Base-by-base conservation (phyloP, 176 grass and related monocot genomes). In the Avena sativa region DNA sequence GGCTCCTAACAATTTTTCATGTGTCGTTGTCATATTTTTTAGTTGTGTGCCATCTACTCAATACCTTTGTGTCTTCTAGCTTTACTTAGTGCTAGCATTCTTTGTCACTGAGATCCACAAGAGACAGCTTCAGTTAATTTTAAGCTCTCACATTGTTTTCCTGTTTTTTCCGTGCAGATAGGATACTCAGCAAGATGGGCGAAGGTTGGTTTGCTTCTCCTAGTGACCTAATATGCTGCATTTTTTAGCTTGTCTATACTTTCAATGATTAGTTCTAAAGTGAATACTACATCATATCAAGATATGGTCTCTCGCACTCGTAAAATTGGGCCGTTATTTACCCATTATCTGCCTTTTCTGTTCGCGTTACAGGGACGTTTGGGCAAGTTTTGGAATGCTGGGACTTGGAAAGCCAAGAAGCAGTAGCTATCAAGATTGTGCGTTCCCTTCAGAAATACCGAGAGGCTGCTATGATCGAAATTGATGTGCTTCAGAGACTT, bases 391-490 rank as follows among this genome's bases (percentile, higher is more conserved):
- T 99, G 80, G 97, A 96, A 87, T 99, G 97, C 79, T 99, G 92
- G 94, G 97, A 99, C 80, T 76, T 96, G 88, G 97, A 94, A 89
- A 93, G 87, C 79, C 89, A 94, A 93, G 97, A 99, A 90, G 58
- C 90, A 80, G 97, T 99, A 56, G 97, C 97, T 59, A 79, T 99
- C 63, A 99, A 99, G 85, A 94, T 99, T 87, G 85, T 95, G 15
- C 90, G 94, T 59, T 96, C 90, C 28, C 90, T 96, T 79, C 92
- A 99, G 83, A 99, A 99, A 82, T 99, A 99, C 80, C 90, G 97
- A 32, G 97, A 99, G 60, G 97, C 97, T 88, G 92, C 97, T 78
- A 99, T 96, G 94, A 99, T 99, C 85, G 97, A 99, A 94, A 96
- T 99, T 83, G 97, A 98, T 23, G 96, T 96, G 78, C 88, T 98